Percentiles rank a stretch among this genome's conserved stretches.
Evolutionary conservation across 495 filamentous ascomycete species (phyloP).

Genomic region (Aspergillus heteromorphus): DNA sequence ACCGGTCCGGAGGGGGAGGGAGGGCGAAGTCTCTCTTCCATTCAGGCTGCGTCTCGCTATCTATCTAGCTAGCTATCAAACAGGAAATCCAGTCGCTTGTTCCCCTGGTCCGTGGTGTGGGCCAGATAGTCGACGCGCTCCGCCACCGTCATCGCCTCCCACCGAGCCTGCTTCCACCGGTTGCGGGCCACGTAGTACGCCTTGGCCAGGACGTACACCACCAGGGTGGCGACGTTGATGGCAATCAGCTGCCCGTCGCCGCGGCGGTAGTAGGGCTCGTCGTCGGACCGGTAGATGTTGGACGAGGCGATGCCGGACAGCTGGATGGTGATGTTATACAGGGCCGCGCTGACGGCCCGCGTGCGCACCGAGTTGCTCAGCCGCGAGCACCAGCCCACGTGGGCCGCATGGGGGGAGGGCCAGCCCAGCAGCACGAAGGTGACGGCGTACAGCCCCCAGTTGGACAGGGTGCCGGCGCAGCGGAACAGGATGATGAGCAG

Average conservation of each 20-base stretch:
- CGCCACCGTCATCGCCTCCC: conserved; percentile 17
- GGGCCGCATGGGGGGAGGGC: conserved; percentile 32
- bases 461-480: conserved; percentile 30
- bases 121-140: conserved; percentile 24
- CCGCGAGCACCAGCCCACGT: conserved; percentile 34
- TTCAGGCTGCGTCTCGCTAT: background rate
- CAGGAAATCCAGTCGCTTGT: conserved; percentile 32
- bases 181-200: conserved; percentile 36
- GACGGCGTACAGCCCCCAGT: conserved; percentile 53
- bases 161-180: conserved; percentile 14
- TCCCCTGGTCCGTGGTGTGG: conserved; percentile 32
- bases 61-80: conserved; percentile 30
- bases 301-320: conserved; percentile 44
- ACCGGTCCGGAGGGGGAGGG: background rate
- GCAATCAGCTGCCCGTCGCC: conserved; percentile 46
- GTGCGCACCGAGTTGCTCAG: conserved; percentile 51
- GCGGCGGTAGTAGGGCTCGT: conserved; percentile 48
- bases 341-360: conserved; percentile 47
- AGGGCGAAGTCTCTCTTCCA: background rate
- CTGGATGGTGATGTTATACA: conserved; percentile 50
- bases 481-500: conserved; percentile 39
- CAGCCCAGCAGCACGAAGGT: conserved; percentile 52
- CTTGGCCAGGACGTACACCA: conserved; percentile 30
- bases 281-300: conserved; percentile 55
- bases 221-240: conserved; percentile 40